These are phyloP conservation scores for Penicillium nucicola DNA, from an alignment of 495 filamentous ascomycete species.

Conservation along the genomic window DNA sequence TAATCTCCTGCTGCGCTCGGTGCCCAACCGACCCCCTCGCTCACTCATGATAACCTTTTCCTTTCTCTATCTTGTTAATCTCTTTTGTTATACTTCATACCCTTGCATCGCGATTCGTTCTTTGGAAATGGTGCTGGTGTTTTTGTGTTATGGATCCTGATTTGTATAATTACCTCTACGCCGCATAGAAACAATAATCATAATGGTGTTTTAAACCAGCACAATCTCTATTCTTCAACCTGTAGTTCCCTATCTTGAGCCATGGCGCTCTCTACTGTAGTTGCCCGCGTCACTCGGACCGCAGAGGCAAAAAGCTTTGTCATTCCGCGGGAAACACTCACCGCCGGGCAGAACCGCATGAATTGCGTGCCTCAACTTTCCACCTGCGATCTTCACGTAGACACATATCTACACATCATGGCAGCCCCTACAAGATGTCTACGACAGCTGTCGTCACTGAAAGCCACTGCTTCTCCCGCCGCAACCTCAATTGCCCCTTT, in stretches of 20 bases:
- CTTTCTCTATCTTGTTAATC: neutral
- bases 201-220: slow-evolving; percentile 15
- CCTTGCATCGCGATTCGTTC: slow-evolving; percentile 25
- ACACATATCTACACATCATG: slow-evolving; percentile 27
- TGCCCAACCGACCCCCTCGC: neutral
- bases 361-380: slow-evolving; percentile 4
- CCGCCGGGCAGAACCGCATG: slow-evolving; percentile 12
- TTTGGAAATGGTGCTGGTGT: slow-evolving; percentile 1
- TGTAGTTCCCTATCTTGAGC: neutral
- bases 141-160: neutral
- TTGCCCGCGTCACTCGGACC: slow-evolving; percentile 6
- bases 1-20: neutral
- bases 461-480: slow-evolving; percentile 16
- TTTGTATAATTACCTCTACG: slow-evolving; percentile 16
- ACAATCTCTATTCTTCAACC: neutral
- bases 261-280: neutral
- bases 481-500: slow-evolving; percentile 12
- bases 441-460: slow-evolving; percentile 33
- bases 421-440: slow-evolving; percentile 35
- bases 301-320: slow-evolving; percentile 11
- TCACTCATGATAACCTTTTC: neutral
- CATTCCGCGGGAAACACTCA: slow-evolving; percentile 18
- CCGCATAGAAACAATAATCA: slow-evolving; percentile 22
- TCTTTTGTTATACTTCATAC: slow-evolving; percentile 17
- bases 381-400: slow-evolving; percentile 2